Evolutionary conservation across 768 basidiomycete species (phyloP).

Genomic region (Ramaria rubella): DNA sequence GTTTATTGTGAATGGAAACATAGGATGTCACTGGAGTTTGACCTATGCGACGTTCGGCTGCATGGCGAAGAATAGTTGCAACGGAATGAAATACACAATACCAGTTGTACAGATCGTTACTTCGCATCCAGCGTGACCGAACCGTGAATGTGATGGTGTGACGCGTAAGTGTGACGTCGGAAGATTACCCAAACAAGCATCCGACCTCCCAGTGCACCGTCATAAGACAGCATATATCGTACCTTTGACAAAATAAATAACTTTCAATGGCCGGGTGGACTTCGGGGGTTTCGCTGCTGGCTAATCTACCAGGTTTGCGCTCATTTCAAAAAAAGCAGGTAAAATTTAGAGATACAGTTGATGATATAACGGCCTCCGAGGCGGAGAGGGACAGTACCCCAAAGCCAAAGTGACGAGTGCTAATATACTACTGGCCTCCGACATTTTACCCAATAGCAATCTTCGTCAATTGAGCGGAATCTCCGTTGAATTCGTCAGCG

Average conservation of each 20-base stretch:
- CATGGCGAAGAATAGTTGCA: slow-evolving; percentile 55
- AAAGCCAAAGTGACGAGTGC: neutral
- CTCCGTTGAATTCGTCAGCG: slow-evolving; percentile 51
- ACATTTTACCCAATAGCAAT: neutral
- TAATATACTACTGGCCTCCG: neutral
- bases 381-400: neutral
- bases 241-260: no score
- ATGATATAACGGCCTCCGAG: no score
- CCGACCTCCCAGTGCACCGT: neutral
- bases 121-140: slow-evolving; percentile 43
- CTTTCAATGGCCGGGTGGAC: no score
- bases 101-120: slow-evolving; percentile 65
- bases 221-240: no score
- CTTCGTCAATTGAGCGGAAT: slow-evolving; percentile 36
- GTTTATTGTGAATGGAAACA: neutral
- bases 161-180: neutral
- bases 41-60: slow-evolving; percentile 49
- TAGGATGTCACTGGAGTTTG: slow-evolving; percentile 14
- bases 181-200: neutral
- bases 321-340: no score
- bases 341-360: no score
- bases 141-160: neutral
- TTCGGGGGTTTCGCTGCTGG: no score
- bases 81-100: slow-evolving; percentile 58
- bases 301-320: no score